A percentile compares a stretch with the other conserved stretches of the same genome.
phyloP scores from a whole-genome alignment of 2,329 filamentous ascomycete species.

The Nemania sp. region DNA sequence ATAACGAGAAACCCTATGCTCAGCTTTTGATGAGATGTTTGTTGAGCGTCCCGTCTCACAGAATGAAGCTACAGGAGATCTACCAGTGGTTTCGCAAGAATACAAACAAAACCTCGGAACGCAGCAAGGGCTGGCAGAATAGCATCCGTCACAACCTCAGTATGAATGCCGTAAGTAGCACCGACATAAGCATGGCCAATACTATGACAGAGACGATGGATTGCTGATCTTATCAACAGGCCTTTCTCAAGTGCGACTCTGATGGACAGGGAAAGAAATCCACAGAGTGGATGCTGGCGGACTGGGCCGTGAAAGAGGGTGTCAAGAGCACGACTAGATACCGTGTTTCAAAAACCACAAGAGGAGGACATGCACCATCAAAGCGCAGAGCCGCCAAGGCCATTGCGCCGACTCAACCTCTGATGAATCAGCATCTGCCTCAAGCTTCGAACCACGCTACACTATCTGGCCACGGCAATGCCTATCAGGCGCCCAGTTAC shows the following conservation, averaged over 20 bases:
- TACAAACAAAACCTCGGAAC: conserved; percentile 71
- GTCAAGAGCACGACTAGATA: conserved; percentile 87
- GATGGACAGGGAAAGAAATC: conserved; percentile 65
- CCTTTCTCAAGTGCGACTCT: conserved; percentile 47
- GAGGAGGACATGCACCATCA: too few species aligned
- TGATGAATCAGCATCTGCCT: too few species aligned
- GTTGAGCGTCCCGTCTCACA: conserved; percentile 64
- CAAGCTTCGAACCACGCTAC: too few species aligned
- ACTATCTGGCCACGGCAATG: too few species aligned
- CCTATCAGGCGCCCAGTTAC: too few species aligned
- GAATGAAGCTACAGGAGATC: conserved; percentile 81
- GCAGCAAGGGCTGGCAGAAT: conserved; percentile 84
- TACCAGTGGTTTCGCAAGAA: conserved; percentile 88
- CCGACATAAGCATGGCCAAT: not conserved
- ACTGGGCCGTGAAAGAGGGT: conserved; percentile 68
- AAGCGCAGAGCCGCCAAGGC: too few species aligned
- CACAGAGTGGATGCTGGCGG: conserved; percentile 75
- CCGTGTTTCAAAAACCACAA: too few species aligned
- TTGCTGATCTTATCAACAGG: conserved; percentile 29
- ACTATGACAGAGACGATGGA: not conserved
- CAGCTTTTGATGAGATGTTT: conserved; percentile 79
- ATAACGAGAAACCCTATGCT: conserved; percentile 72
- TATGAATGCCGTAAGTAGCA: conserved; percentile 80
- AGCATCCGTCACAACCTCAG: conserved; percentile 94
- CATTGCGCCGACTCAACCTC: too few species aligned